A percentile compares a stretch with the other conserved stretches of the same genome.
Conservation (phyloP, 164 flowering plant species). For the Pachysandra terminalis region DNA sequence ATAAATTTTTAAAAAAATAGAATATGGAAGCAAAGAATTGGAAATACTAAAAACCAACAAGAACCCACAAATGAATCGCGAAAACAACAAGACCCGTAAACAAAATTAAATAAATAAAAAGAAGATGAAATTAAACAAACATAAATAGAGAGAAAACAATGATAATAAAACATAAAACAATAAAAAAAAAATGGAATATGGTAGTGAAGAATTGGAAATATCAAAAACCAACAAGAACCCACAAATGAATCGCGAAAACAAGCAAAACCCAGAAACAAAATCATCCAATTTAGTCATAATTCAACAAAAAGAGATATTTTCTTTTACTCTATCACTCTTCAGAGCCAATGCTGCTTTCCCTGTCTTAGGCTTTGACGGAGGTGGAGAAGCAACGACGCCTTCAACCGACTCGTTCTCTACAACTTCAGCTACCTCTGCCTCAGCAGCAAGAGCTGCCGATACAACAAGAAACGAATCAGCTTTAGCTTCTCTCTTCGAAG, state of each 20-base stretch:
- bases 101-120: too few species aligned
- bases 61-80: too few species aligned
- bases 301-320: background rate
- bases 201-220: too few species aligned
- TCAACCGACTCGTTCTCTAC: constrained; percentile 26
- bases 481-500: constrained; percentile 11
- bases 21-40: too few species aligned
- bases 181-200: too few species aligned
- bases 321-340: constrained; percentile 79
- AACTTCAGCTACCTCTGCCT: constrained; percentile 28
- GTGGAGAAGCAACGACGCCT: constrained; percentile 15
- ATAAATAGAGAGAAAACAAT: background rate
- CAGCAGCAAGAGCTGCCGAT: constrained; percentile 36
- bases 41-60: too few species aligned
- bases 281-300: background rate
- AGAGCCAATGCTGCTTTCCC: constrained; percentile 86
- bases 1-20: too few species aligned
- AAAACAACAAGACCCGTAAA: too few species aligned
- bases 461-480: constrained; percentile 14
- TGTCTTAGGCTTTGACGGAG: constrained; percentile 59
- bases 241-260: background rate
- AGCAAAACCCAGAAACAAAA: background rate
- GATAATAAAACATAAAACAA: background rate
- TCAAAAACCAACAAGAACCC: background rate
- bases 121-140: too few species aligned